Conservation (phyloP, 305 asterid species). For the Andrographis paniculata region DNA sequence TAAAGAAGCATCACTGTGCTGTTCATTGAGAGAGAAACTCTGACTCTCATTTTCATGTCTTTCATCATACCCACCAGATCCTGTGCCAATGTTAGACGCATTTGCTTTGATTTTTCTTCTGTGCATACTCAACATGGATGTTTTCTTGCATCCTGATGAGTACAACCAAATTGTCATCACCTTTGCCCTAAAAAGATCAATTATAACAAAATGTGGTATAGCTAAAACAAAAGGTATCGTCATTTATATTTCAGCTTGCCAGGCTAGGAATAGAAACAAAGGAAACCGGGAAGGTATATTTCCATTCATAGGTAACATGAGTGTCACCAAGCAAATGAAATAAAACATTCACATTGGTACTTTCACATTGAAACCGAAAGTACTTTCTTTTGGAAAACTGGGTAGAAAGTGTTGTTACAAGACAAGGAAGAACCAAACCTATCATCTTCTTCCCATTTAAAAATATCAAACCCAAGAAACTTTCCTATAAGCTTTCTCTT, state of each 20-base stretch:
- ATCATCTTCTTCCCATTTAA: too few relatives aligned
- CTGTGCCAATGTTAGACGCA: slow-evolving; percentile 49
- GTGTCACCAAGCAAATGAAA: too few relatives aligned
- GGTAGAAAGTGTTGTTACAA: too few relatives aligned
- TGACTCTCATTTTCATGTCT: slow-evolving; percentile 28
- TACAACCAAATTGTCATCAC: slow-evolving; percentile 11
- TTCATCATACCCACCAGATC: slow-evolving; percentile 52
- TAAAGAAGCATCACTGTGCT: slow-evolving; percentile 25
- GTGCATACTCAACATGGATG: slow-evolving; percentile 20
- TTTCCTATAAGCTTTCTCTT: too few relatives aligned
- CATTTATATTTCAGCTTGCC: neutral
- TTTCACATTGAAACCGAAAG: too few relatives aligned
- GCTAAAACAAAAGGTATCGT: neutral
- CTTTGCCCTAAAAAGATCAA: neutral
- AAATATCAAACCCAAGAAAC: too few relatives aligned
- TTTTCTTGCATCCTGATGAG: slow-evolving; percentile 28
- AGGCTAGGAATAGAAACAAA: neutral
- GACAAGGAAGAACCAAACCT: too few relatives aligned
- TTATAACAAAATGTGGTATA: neutral
- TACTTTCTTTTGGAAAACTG: too few relatives aligned
- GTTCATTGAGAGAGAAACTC: slow-evolving; percentile 19
- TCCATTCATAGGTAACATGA: too few relatives aligned
- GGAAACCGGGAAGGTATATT: too few relatives aligned
- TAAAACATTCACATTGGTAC: too few relatives aligned
- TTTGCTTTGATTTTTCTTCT: slow-evolving; percentile 24